These are phyloP conservation scores for Rhizopogon vesiculosus DNA, from an alignment of 768 basidiomycete species.

Conservation along the genomic window DNA sequence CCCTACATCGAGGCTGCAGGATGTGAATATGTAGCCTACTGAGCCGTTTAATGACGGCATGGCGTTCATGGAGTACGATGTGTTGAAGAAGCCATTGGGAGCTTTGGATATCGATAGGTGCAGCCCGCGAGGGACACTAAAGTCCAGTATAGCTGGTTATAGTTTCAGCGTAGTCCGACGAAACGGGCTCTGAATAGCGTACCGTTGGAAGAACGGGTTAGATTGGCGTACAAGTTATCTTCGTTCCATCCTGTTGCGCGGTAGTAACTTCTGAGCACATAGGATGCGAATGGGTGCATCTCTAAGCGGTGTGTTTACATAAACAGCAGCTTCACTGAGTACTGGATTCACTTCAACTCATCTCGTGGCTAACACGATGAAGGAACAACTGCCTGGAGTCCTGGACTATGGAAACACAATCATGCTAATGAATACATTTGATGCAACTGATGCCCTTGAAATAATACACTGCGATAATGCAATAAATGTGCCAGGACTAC, in stretches of 20 bases:
- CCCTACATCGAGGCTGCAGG: slow-evolving; percentile 73
- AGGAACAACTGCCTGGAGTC: no score
- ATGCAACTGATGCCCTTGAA: no score
- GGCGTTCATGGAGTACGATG: slow-evolving; percentile 89
- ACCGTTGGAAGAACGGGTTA: slow-evolving; percentile 91
- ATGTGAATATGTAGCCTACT: slow-evolving; percentile 90
- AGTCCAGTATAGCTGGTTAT: slow-evolving; percentile 80
- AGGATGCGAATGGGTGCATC: slow-evolving; percentile 86
- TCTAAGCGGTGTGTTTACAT: no score
- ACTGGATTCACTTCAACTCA: no score
- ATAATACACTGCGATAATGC: no score
- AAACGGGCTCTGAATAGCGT: slow-evolving; percentile 11
- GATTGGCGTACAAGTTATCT: slow-evolving; percentile 87
- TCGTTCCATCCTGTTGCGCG: slow-evolving; percentile 95
- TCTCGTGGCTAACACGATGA: no score
- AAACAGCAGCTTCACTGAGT: no score
- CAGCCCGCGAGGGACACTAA: slow-evolving; percentile 76
- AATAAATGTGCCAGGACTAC: no score
- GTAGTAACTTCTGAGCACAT: slow-evolving; percentile 88
- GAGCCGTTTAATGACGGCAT: slow-evolving; percentile 92
- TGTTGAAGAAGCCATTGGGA: slow-evolving; percentile 84
- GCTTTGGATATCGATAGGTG: slow-evolving; percentile 83
- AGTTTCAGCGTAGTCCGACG: slow-evolving; percentile 3
- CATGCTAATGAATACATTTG: no score
- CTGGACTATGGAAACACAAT: no score